Conservation (phyloP, 2,329 filamentous ascomycete species). For the Ophiostoma fasciatum region DNA sequence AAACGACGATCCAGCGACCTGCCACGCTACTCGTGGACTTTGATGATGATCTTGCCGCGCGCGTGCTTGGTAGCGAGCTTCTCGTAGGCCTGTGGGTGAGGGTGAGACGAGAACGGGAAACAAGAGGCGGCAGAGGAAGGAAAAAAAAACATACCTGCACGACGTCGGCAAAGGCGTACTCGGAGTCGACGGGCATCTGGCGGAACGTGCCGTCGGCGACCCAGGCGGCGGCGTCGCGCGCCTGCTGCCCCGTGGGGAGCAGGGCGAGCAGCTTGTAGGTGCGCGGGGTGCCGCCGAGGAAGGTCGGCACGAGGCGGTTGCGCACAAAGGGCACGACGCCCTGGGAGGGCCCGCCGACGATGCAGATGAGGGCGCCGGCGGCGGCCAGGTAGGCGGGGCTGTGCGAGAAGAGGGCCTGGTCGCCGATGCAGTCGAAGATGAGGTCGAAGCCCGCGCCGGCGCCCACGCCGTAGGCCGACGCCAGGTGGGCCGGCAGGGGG, state of each 20-base stretch:
- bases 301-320: constrained; percentile 18
- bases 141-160: constrained; percentile 13
- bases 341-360: constrained; percentile 19
- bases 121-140: background rate
- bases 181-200: constrained; percentile 18
- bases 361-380: constrained; percentile 20
- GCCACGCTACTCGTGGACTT: constrained; percentile 18
- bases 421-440: constrained; percentile 35
- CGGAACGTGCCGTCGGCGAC: constrained; percentile 16
- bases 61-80: constrained; percentile 18
- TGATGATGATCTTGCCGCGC: constrained; percentile 20
- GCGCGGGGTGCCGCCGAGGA: constrained; percentile 19
- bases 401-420: constrained; percentile 28
- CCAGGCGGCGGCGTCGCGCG: constrained; percentile 15
- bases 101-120: too few relatives aligned
- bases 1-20: too few relatives aligned
- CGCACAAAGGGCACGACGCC: constrained; percentile 17
- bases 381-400: constrained; percentile 24
- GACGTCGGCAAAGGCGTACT: constrained; percentile 17
- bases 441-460: constrained; percentile 22
- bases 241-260: constrained; percentile 15
- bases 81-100: constrained; percentile 17
- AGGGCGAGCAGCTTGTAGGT: constrained; percentile 18
- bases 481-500: constrained; percentile 21
- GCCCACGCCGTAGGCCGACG: constrained; percentile 15